A percentile compares a stretch with the other conserved stretches of the same genome.
Conservation (phyloP, 1,139 yeast species). For the Blastobotrys buckinghamii region DNA sequence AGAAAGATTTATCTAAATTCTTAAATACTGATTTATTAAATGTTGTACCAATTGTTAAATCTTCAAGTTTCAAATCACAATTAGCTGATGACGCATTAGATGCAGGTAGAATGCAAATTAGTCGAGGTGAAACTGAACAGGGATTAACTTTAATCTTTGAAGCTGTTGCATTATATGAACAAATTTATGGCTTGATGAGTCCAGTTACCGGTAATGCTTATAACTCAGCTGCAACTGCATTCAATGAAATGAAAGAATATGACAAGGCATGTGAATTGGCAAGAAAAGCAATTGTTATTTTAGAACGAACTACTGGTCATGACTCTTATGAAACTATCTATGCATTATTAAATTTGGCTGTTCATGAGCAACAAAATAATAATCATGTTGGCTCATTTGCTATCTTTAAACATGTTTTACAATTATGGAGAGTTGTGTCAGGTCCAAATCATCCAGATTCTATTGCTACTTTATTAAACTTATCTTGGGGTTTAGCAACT, state of each 20-base stretch:
- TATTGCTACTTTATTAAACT: slow-evolving; percentile 58
- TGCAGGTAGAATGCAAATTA: slow-evolving; percentile 34
- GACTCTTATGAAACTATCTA: slow-evolving; percentile 76
- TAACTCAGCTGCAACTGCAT: slow-evolving; percentile 57
- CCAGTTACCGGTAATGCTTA: slow-evolving; percentile 72
- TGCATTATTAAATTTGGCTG: slow-evolving; percentile 69
- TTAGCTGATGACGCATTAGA: slow-evolving; percentile 77
- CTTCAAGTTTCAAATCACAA: slow-evolving; percentile 58
- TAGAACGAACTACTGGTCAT: slow-evolving; percentile 75
- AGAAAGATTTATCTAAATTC: slow-evolving; percentile 15
- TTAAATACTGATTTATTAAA: slow-evolving; percentile 50
- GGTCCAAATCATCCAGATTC: slow-evolving; percentile 63
- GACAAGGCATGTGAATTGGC: slow-evolving; percentile 62
- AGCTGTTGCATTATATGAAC: slow-evolving; percentile 69
- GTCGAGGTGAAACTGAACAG: slow-evolving; percentile 30
- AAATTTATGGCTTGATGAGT: slow-evolving; percentile 76
- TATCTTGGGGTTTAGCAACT: slow-evolving; percentile 56
- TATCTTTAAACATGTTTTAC: slow-evolving; percentile 55
- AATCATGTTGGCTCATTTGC: slow-evolving; percentile 58
- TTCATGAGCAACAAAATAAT: slow-evolving; percentile 57
- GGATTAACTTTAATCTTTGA: slow-evolving; percentile 52
- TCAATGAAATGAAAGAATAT: slow-evolving; percentile 53
- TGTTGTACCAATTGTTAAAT: slow-evolving; percentile 69
- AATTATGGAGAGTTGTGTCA: slow-evolving; percentile 49
- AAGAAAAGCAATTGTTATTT: slow-evolving; percentile 64